Evolutionary conservation across 176 grass and related monocot genomes (phyloP), one percentile per base, ranked within the genome.

Genomic region (Alopecurus myosuroides): DNA sequence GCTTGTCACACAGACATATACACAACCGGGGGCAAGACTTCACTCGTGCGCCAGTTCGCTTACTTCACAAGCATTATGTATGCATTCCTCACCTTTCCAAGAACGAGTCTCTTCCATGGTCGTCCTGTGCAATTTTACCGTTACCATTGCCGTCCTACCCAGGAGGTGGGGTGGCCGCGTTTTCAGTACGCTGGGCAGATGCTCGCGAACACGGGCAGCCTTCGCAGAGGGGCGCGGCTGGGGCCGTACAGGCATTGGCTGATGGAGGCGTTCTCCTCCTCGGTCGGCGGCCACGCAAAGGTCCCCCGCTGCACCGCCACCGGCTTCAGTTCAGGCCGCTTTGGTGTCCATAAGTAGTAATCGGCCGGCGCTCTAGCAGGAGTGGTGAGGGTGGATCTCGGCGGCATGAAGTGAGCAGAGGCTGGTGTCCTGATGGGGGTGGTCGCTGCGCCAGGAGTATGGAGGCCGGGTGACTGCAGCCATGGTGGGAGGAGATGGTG

Each of bases 151-250:
- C 11, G 23, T 61, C 25, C 57, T 61, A 72, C 23, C 41, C 15
- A 28, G 26, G 70, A 49, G 70, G 18, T 48, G 8, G 42, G 70
- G 18, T 48, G 8, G 42, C 41, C 45, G 71, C 17, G 71, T 20
- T 74, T 74, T 78, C 42, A 69, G 42, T 76, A 72, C 34, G 7
- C 48, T 1, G 77, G 40, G 88, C 77, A 89, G 77, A 89, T 60
- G 39, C 41, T 66, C 88, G 2, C 0, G 31, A 89, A 85, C 70
- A 85, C 82, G 30, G 69, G 77, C 30, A 89, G 50, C 77, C 88
- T 89, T 33, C 11, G 18, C n/a, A 8, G 15, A 13, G 9, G 9
- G 39, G n/a, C 15, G 15, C 26, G 42, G 6, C 44, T 26, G 34
- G 60, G 58, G 19, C 82, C 70, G 77, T 85, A 69, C 9, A 89